phyloP scores from a whole-genome alignment of 169 alveolate genomes.

The Cryptosporidium tyzzeri region DNA sequence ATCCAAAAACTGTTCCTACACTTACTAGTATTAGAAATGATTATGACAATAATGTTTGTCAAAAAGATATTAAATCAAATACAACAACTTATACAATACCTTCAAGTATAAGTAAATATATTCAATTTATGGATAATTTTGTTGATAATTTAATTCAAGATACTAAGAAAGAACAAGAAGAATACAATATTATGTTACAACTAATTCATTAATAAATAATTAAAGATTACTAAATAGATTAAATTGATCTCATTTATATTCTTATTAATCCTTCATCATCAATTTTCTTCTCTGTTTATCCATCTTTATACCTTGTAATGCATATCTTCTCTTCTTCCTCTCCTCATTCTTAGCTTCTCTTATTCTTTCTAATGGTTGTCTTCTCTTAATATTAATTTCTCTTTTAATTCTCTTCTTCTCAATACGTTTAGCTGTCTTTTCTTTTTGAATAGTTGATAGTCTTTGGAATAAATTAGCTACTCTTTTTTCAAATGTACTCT shows the following conservation, averaged over 20 bases:
- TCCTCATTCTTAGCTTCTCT: conserved; percentile 75
- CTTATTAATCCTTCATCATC: conserved; percentile 44
- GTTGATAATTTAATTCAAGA: conserved; percentile 40
- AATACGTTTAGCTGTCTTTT: conserved; percentile 35
- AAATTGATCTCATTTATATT: not conserved
- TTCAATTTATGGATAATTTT: conserved; percentile 35
- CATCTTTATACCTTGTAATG: conserved; percentile 53
- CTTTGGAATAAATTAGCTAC: conserved; percentile 74
- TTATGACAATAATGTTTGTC: conserved; percentile 12
- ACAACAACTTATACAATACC: not conserved
- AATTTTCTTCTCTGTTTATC: conserved; percentile 74
- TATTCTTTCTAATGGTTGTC: conserved; percentile 65
- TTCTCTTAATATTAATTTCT: conserved; percentile 45
- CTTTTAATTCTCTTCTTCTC: conserved; percentile 60
- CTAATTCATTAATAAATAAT: not conserved
- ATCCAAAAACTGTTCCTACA: conserved; percentile 88
- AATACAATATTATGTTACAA: conserved; percentile 42
- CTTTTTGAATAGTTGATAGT: conserved; percentile 59
- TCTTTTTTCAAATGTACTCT: conserved; percentile 70
- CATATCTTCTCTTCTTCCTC: conserved; percentile 76
- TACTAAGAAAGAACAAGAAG: conserved; percentile 38
- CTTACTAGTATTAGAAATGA: conserved; percentile 60
- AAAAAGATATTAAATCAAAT: not conserved
- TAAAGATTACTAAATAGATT: conserved; percentile 1
- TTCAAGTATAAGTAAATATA: conserved; percentile 22